Evolutionary conservation across 2,329 filamentous ascomycete species (phyloP).

Genomic region (Phaeosphaeriaceae sp.): DNA sequence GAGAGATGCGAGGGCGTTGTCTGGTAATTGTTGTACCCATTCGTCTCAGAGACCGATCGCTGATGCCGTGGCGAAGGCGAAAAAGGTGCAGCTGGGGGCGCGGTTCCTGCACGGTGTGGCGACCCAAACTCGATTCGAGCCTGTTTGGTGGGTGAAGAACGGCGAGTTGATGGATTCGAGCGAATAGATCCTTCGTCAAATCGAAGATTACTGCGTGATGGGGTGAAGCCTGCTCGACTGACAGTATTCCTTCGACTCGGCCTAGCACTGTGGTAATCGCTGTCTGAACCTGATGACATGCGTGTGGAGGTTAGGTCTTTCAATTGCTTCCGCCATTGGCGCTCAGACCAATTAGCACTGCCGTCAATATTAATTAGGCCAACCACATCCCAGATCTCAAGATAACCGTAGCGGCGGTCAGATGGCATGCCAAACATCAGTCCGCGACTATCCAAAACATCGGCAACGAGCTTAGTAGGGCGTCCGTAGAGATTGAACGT

Average conservation of each 20-base stretch:
- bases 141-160: conserved; percentile 49
- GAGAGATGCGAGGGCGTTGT: conserved; percentile 49
- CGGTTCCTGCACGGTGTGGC: conserved; percentile 53
- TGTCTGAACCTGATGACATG: conserved; percentile 62
- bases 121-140: conserved; percentile 26
- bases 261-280: conserved; percentile 47
- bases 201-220: conserved; percentile 43
- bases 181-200: conserved; percentile 54
- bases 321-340: conserved; percentile 86
- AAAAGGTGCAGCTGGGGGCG: conserved; percentile 42
- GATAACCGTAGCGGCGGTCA: conserved; percentile 83
- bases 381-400: conserved; percentile 86
- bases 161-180: conserved; percentile 54
- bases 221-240: conserved; percentile 49
- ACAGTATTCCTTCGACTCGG: conserved; percentile 53
- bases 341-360: conserved; percentile 79
- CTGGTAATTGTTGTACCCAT: conserved; percentile 52
- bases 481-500: conserved; percentile 91
- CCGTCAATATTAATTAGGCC: conserved; percentile 78
- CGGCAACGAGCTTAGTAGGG: conserved; percentile 83
- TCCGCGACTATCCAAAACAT: conserved; percentile 83
- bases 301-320: conserved; percentile 86
- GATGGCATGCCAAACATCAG: conserved; percentile 99
- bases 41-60: conserved; percentile 57
- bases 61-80: conserved; percentile 49